Evolutionary conservation across 225 moss, liverwort and hornwort genomes (phyloP), one percentile per base, ranked within the genome.

Genomic region (Bryoerythrophyllum caledonicum): DNA sequence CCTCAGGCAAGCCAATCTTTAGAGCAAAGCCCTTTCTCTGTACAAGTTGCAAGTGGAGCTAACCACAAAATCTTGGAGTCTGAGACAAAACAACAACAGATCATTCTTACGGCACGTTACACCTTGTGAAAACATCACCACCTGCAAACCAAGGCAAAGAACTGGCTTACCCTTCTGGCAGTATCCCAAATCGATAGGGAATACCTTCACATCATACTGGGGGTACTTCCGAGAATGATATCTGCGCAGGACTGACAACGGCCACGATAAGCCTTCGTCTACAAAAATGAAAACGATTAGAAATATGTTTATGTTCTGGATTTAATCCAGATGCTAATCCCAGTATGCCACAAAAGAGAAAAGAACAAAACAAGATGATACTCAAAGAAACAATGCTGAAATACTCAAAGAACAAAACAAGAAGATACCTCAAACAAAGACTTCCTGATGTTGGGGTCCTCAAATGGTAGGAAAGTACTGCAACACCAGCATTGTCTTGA

Each of bases 151-250:
- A 60, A 68, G 67, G 8, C 15, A 70, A 63, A 65, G 27, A 61
- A 32, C 8, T 53, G 60, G 11, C 75, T 61, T 77, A 93, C 89
- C 94, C 78, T 56, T 93, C 74, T 99, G 99, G 68, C 99, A 99
- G 67, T 74, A 99, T 4, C 99, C 93, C 79, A 99, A 81, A 80
- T 99, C 93, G 8, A 89, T 57, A 72, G 93, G 93, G 27, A 95
- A 99, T 15, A 49, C 74, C 48, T 91, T 84, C 11, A 83, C 81
- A 76, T 92, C 85, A 41, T 80, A 91, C 10, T 76, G 75, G 70
- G 99, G 99, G 71, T 95, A 99, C 78, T 99, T 95, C 73, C 81
- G 89, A 64, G 99, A 67, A 89, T 99, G 99, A 84, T 95, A 99
- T 78, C 93, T 93, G 64, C 2, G 74, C 27, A 75, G 14, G 68